Evolutionary conservation across 1,139 yeast species (phyloP).

Genomic region (Pichia sp.): DNA sequence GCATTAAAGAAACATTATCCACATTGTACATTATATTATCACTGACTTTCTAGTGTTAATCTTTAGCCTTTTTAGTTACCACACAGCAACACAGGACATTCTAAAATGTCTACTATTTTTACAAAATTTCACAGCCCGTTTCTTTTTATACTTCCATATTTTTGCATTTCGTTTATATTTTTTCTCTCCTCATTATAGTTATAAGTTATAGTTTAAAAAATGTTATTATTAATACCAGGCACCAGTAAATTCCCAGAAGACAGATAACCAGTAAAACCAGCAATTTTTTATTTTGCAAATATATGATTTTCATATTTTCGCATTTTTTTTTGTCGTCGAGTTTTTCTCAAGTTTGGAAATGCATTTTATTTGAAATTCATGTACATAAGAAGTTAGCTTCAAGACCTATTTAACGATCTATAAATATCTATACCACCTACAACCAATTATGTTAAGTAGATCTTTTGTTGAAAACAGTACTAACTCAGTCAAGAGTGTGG

Average conservation of each 20-base stretch:
- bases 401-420: too few relatives aligned
- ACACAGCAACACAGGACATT: neutral
- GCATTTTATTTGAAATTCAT: too few relatives aligned
- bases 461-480: constrained; percentile 7
- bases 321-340: neutral
- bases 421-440: neutral
- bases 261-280: neutral
- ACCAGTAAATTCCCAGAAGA: neutral
- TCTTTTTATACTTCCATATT: neutral
- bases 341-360: neutral
- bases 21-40: constrained; percentile 8
- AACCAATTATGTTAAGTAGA: constrained; percentile 11
- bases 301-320: neutral
- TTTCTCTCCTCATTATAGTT: neutral
- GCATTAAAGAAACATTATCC: neutral
- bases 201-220: neutral
- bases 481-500: constrained; percentile 12
- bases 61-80: neutral
- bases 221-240: neutral
- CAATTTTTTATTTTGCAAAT: too few relatives aligned
- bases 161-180: neutral
- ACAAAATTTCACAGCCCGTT: neutral
- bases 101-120: neutral
- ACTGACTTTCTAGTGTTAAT: neutral
- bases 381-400: too few relatives aligned